These are phyloP conservation scores for Botryobasidium botryosum DNA, from an alignment of 768 basidiomycete genomes.

Conservation along the genomic window DNA sequence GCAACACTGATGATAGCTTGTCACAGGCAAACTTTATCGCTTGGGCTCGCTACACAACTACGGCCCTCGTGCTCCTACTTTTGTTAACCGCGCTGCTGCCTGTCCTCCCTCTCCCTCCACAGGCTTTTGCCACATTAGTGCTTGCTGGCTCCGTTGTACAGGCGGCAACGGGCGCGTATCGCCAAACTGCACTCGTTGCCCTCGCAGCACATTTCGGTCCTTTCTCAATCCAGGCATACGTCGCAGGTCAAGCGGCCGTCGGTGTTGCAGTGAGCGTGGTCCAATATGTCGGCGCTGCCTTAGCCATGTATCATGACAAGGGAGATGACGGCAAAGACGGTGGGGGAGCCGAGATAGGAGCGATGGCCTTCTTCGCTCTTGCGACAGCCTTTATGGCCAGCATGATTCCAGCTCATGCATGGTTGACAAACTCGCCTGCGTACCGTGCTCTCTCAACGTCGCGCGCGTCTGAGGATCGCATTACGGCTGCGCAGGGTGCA, in stretches of 20 bases:
- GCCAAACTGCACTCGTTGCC: conserved; percentile 61
- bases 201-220: conserved; percentile 68
- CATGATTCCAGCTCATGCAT: conserved; percentile 35
- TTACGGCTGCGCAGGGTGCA: neutral
- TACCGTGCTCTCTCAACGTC: conserved; percentile 31
- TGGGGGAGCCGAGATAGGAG: conserved; percentile 20
- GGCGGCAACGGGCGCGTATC: conserved; percentile 50
- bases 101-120: conserved; percentile 34
- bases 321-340: neutral
- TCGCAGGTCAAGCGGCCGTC: conserved; percentile 16
- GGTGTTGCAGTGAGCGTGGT: conserved; percentile 20
- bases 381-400: conserved; percentile 47
- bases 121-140: conserved; percentile 46
- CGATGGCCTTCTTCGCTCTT: conserved; percentile 54
- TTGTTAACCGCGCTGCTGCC: conserved; percentile 50
- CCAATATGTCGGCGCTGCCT: conserved; percentile 16
- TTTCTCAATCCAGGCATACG: conserved; percentile 39
- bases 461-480: neutral
- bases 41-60: conserved; percentile 30
- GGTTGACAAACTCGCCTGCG: conserved; percentile 39
- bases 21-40: conserved; percentile 41
- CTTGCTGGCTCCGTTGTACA: conserved; percentile 42
- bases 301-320: conserved; percentile 8
- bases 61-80: conserved; percentile 36
- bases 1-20: no score